phyloP scores from a whole-genome alignment of 495 filamentous ascomycete species.

The Podospora pseudopauciseta region DNA sequence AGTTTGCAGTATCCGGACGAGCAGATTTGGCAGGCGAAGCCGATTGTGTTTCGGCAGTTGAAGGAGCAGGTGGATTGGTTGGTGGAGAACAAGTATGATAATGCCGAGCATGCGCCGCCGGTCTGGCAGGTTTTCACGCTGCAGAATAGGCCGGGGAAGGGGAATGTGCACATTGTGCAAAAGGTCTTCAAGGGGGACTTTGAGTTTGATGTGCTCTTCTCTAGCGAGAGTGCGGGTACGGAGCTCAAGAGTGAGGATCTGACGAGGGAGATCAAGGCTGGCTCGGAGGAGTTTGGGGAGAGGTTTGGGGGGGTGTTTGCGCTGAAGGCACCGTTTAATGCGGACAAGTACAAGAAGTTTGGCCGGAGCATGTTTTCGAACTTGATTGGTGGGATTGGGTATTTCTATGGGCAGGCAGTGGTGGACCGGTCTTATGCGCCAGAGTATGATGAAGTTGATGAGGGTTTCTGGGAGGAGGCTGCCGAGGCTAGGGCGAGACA shows the following conservation, averaged over 20 bases:
- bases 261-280: slow-evolving; percentile 61
- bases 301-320: slow-evolving; percentile 71
- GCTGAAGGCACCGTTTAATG: slow-evolving; percentile 71
- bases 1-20: slow-evolving; percentile 65
- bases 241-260: slow-evolving; percentile 59
- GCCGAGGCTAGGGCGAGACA: slow-evolving; percentile 62
- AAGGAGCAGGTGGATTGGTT: slow-evolving; percentile 70
- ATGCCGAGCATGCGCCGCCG: slow-evolving; percentile 65
- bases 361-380: slow-evolving; percentile 91
- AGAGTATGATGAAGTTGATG: slow-evolving; percentile 93
- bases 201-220: slow-evolving; percentile 92
- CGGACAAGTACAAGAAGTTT: slow-evolving; percentile 71
- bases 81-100: slow-evolving; percentile 61
- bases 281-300: slow-evolving; percentile 64
- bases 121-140: slow-evolving; percentile 84
- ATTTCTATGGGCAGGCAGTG: slow-evolving; percentile 82
- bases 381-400: slow-evolving; percentile 89
- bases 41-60: slow-evolving; percentile 71
- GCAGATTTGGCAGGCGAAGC: slow-evolving; percentile 82
- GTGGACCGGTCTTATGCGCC: slow-evolving; percentile 86
- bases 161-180: slow-evolving; percentile 87
- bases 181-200: slow-evolving; percentile 90
- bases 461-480: slow-evolving; percentile 95
- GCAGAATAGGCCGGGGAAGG: slow-evolving; percentile 59
- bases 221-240: slow-evolving; percentile 68